Evolutionary conservation across 805 yeast species (phyloP).

Genomic region (Ogataea naganishii): DNA sequence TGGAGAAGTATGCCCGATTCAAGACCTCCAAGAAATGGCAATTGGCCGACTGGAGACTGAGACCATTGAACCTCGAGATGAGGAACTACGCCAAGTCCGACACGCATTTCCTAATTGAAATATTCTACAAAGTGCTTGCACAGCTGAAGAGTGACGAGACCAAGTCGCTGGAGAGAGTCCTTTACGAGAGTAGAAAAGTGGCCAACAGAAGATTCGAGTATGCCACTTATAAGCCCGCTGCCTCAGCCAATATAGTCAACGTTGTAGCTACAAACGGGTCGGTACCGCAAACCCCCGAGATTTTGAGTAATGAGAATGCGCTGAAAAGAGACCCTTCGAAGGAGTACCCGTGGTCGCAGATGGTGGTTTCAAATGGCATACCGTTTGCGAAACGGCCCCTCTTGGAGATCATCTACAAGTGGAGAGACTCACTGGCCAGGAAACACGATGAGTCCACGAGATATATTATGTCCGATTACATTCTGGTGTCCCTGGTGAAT

Average conservation of each 20-base stretch:
- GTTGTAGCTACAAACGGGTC: constrained; percentile 22
- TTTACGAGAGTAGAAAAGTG: constrained; percentile 68
- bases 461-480: constrained; percentile 76
- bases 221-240: constrained; percentile 57
- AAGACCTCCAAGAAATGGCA: constrained; percentile 91
- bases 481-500: constrained; percentile 48
- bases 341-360: constrained; percentile 46
- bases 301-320: constrained; percentile 29
- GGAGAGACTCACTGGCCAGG: constrained; percentile 81
- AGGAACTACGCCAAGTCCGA: constrained; percentile 85
- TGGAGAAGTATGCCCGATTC: constrained; percentile 75
- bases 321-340: constrained; percentile 23
- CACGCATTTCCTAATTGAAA: constrained; percentile 81
- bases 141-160: constrained; percentile 36
- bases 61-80: constrained; percentile 78
- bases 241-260: constrained; percentile 10
- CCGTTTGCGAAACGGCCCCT: constrained; percentile 44
- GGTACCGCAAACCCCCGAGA: constrained; percentile 17
- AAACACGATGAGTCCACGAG: constrained; percentile 75
- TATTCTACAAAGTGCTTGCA: constrained; percentile 64
- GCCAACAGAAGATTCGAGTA: constrained; percentile 79
- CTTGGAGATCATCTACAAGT: constrained; percentile 54
- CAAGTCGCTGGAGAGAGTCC: constrained; percentile 45
- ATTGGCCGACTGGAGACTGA: constrained; percentile 89
- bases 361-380: constrained; percentile 60